Conservation (phyloP, 2,329 filamentous ascomycete species). For the Alternaria atra region DNA sequence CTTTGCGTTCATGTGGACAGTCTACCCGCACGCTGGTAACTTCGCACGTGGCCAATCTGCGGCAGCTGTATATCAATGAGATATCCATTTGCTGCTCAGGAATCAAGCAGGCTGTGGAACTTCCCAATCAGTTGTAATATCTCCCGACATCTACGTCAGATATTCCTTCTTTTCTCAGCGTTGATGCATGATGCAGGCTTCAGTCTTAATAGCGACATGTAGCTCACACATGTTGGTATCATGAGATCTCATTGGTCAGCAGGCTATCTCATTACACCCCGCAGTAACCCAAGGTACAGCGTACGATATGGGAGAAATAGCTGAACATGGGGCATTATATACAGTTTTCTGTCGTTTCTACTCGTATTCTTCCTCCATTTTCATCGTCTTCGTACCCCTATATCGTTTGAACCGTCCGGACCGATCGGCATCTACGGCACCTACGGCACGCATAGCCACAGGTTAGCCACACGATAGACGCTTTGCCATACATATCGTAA, state of each 20-base stretch:
- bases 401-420: not conserved
- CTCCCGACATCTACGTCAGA: not conserved
- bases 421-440: not conserved
- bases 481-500: not conserved
- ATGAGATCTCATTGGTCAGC: constrained; percentile 17
- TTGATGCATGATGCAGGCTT: not conserved
- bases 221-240: constrained; percentile 15
- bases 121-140: not conserved
- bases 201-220: not conserved
- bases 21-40: not conserved
- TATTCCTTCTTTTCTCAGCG: not conserved
- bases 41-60: not conserved
- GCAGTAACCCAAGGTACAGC: not conserved
- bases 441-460: constrained; percentile 3
- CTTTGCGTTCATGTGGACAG: too few relatives aligned
- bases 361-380: not conserved
- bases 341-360: not conserved
- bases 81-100: not conserved
- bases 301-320: not conserved
- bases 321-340: not conserved
- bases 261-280: not conserved
- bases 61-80: not conserved
- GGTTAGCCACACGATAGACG: not conserved
- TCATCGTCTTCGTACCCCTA: not conserved
- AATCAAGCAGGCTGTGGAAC: not conserved